phyloP scores from a whole-genome alignment of 192 early-diverging fungal species.

The Linnemannia elongata region DNA sequence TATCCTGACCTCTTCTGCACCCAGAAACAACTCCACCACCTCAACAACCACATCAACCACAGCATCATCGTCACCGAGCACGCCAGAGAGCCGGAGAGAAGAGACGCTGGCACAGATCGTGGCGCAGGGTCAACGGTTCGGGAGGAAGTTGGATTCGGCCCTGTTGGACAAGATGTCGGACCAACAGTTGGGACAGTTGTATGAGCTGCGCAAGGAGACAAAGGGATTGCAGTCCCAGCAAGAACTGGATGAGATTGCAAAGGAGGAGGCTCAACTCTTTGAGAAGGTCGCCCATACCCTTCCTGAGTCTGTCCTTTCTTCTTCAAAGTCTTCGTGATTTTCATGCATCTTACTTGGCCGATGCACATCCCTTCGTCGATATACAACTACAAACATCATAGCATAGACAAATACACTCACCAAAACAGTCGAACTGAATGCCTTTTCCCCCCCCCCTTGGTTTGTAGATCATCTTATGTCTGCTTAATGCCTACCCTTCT shows the following conservation, averaged over 20 bases:
- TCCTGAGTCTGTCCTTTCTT: constrained; percentile 14
- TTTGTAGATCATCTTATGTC: too few species aligned
- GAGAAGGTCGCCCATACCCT: constrained; percentile 37
- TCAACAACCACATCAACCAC: constrained; percentile 30
- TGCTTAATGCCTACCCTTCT: too few species aligned
- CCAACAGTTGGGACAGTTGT: constrained; percentile 71
- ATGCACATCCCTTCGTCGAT: background rate
- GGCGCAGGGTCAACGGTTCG: constrained; percentile 32
- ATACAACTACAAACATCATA: background rate
- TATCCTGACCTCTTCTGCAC: constrained; percentile 29
- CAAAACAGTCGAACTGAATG: too few species aligned
- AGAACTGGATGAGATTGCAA: constrained; percentile 37
- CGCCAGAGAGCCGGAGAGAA: constrained; percentile 20
- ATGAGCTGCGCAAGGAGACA: constrained; percentile 64
- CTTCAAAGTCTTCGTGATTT: background rate
- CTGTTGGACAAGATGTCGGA: constrained; percentile 68
- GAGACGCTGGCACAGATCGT: constrained; percentile 38
- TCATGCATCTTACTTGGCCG: too few species aligned
- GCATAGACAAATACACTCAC: background rate
- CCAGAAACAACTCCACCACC: background rate
- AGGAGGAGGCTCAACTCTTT: constrained; percentile 43
- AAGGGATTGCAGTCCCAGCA: constrained; percentile 42
- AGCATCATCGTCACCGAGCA: constrained; percentile 13
- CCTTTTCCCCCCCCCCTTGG: too few species aligned
- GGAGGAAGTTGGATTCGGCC: constrained; percentile 56